Base-by-base conservation (phyloP, 768 basidiomycete species). In the Austroboletus festivus region DNA sequence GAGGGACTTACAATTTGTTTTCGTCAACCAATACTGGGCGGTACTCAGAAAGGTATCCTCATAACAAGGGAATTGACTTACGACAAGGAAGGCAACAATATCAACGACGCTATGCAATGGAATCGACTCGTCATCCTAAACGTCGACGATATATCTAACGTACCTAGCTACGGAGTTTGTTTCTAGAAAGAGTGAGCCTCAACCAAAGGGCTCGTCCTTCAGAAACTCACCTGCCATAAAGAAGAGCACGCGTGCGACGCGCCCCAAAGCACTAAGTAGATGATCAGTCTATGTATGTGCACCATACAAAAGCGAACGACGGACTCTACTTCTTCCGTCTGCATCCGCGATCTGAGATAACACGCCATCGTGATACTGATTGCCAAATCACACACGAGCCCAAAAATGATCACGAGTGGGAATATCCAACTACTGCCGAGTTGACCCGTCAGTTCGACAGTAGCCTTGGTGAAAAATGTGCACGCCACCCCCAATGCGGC, bases 11-110 rank as follows among this genome's bases (percentile, higher is more conserved):
- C 59, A 10, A 30, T 51, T 50, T 6, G 44, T 20, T 42, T 18
- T 56, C 9, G 53, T 53, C 23, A 47, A n/a, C 53, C 53, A 62
- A 31, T 55, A 61, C 59, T 61, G 4, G 18, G 40, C n/a, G 4
- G 9, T 6, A 7, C 38, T 28, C 34, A 18, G 12, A 13, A 13
- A 7, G 13, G 12, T 4, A 5, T 18, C 37, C 12, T n/a, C 28
- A 23, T 12, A 5, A 5, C 31, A 28, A 28, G 3, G 16, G 30
- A n/a, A 21, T 38, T 3, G 18, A 47, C 59, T 31, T 46, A 61
- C 60, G 13, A 51, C 41, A 28, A 59, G 2, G 18, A 56, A 19
- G 35, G 15, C n/a, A 4, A 26, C 30, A 21, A 53, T 1, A 10
- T 34, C 49, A 34, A 53, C 26, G n/a, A 62, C 15, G 38, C 59